Evolutionary conservation across 148 eudicot genomes (phyloP), one percentile per base, ranked within the genome.

Genomic region (Pharnaceum exiguum): DNA sequence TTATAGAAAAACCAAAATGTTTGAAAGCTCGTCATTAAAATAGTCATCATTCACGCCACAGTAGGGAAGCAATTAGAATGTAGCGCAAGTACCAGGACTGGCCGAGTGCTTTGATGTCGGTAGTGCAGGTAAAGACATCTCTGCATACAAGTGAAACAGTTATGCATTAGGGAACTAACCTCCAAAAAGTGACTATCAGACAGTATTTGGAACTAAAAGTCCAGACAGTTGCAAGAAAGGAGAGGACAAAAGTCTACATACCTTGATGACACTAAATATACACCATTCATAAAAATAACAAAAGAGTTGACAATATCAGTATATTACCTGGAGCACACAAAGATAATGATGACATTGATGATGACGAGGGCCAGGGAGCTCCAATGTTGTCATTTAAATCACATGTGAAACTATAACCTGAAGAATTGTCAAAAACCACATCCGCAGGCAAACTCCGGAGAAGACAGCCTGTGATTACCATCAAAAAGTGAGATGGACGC

Each of bases 311-410:
- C 4, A 19, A 28, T 40, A 36, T 0, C 32, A 59, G 23, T 24
- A 24, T 48, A 28, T 71, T 87, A 91, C 96, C 98, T 74, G 99
- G 89, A 76, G 96, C 99, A 66, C 99, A 93, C 36, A 93, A 73
- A 57, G 99, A 86, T 33, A 86, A 73, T 54, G 99, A 85, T 62
- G 99, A 69, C 62, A 80, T 48, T 22, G 96, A 89, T 50, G 99
- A 76, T 46, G 91, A 86, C 7, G 81, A 77, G 51, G 99, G 99
- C 99, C 99, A 93, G 22, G 99, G 96, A 65, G 99, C 99, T 61
- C 68, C 89, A 67, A 89, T 88, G 67, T 89, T 75, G 72, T 93
- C 96, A 68, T 72, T 83, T 71, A 93, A 83, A 75, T 93, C 99
- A 71, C 99, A 93, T 3, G 83, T 83, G 65, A 93, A 77, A 71